Conservation (phyloP, 305 asterid species). For the Rubia tinctorum region DNA sequence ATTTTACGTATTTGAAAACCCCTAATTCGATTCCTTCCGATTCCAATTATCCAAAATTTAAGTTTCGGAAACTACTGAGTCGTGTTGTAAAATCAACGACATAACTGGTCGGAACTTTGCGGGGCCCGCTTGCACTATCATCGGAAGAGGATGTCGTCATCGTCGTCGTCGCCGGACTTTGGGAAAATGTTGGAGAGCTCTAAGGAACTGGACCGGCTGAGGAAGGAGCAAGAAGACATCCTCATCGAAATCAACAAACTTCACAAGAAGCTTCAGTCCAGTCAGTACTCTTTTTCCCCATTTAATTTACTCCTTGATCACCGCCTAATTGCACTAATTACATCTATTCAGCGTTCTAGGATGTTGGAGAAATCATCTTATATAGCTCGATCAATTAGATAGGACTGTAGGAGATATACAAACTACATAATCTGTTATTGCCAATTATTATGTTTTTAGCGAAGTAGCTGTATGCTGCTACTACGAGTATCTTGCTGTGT, state of each 20-base stretch:
- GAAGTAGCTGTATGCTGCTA: neutral
- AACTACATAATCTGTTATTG: too few species aligned
- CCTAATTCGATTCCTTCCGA: slow-evolving; percentile 8
- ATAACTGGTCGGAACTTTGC: neutral
- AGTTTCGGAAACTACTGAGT: neutral
- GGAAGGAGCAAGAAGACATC: slow-evolving; percentile 77
- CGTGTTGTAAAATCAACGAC: neutral
- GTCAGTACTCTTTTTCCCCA: slow-evolving; percentile 35
- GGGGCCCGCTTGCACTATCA: slow-evolving; percentile 5
- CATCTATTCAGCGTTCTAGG: neutral
- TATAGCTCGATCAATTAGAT: neutral
- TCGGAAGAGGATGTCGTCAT: slow-evolving; percentile 54
- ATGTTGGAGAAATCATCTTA: neutral
- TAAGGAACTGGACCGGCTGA: slow-evolving; percentile 88
- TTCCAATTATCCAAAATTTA: neutral
- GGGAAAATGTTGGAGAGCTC: slow-evolving; percentile 70
- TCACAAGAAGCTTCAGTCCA: slow-evolving; percentile 79
- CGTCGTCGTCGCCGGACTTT: slow-evolving; percentile 63
- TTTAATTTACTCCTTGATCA: neutral
- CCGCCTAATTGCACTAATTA: neutral
- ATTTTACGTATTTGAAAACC: slow-evolving; percentile 1
- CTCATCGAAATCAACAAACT: slow-evolving; percentile 83
- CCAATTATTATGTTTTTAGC: neutral
- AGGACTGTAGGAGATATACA: neutral
- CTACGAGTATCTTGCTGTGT: neutral